Percentiles rank a stretch among this genome's conserved stretches.
Evolutionary conservation across 805 yeast species (phyloP).

Genomic region (Metschnikowia sp.): DNA sequence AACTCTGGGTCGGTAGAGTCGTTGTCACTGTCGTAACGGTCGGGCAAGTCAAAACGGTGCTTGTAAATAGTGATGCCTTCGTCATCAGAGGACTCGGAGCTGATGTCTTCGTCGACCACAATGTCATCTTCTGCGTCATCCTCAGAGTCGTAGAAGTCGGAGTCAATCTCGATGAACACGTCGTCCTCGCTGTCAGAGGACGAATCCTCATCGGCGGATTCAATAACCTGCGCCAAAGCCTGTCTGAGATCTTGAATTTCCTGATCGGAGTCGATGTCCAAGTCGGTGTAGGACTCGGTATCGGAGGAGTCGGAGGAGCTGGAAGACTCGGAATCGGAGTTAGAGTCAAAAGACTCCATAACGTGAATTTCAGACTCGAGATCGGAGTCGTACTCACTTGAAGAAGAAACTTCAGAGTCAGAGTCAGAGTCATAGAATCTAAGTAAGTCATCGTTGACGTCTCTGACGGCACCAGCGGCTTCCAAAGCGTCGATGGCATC

Average conservation of each 20-base stretch:
- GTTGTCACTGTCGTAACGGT: slow-evolving; percentile 27
- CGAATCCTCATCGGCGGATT: slow-evolving; percentile 18
- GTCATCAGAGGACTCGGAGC: slow-evolving; percentile 30
- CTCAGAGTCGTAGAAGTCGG: slow-evolving; percentile 24
- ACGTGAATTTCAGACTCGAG: slow-evolving; percentile 13
- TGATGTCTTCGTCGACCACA: slow-evolving; percentile 17
- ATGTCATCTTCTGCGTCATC: slow-evolving; percentile 22
- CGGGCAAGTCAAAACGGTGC: slow-evolving; percentile 39
- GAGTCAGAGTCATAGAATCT: slow-evolving; percentile 23
- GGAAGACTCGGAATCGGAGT: slow-evolving; percentile 7
- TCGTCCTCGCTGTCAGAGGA: slow-evolving; percentile 14
- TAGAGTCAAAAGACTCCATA: slow-evolving; percentile 9
- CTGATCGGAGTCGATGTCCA: slow-evolving; percentile 34
- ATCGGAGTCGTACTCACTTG: slow-evolving; percentile 17
- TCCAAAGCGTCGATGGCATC: slow-evolving; percentile 32
- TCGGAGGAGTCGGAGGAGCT: slow-evolving; percentile 12
- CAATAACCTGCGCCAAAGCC: slow-evolving; percentile 15
- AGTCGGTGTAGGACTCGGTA: slow-evolving; percentile 14
- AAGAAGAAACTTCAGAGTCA: slow-evolving; percentile 7
- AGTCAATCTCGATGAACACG: slow-evolving; percentile 30
- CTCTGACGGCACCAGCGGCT: slow-evolving; percentile 22
- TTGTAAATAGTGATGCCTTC: slow-evolving; percentile 44
- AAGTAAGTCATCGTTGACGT: slow-evolving; percentile 25
- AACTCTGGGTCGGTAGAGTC: slow-evolving; percentile 40
- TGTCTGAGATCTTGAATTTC: slow-evolving; percentile 22